Evolutionary conservation across 768 basidiomycete genomes (phyloP), one percentile per base, ranked within the genome.

Genomic region (Auriscalpium microsporum): DNA sequence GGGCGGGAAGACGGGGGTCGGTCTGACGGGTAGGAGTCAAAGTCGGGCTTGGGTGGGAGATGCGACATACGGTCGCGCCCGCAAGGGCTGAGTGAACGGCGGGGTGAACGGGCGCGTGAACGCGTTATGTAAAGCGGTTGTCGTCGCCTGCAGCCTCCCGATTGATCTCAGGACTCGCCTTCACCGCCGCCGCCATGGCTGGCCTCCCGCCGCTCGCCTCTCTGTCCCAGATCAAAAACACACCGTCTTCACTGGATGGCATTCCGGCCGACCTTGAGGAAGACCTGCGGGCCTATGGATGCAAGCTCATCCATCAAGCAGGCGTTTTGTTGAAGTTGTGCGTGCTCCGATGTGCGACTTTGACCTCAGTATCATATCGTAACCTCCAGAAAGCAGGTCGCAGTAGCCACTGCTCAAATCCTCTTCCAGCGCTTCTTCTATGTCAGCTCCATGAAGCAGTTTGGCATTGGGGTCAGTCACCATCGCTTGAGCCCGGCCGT

Each of bases 361-460:
- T 52, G 45, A 36, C 19, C 40, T 35, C n/a, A 58, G 48, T 48
- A 45, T 48, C 36, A 61, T 34, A 51, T 44, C 36, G 37, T 37
- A 37, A 48, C n/a, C 69, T 28, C 28, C 28, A 90, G 88, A 71
- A 96, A 97, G 61, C 96, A 99, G 68, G 94, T 96, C 33, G 94
- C 94, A 13, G 89, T 97, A 52, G 93, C 96, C 7, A 91, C 94
- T 1, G 96, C 96, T 0, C 94, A 97, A 67, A 91, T 98, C 35
- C 73, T 99, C 1, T 95, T 94, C 67, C 96, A 99, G 59, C 78
- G 95, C 36, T 99, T 99, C 75, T 98, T 89, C 89, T 98, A 82
- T 71, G 90, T 95, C 16, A 86, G 87, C 4, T 95, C 93, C 8
- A 83, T 99, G 84, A 89, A 89, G 67, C 90, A 94, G 54, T 99